Evolutionary conservation across 2,329 filamentous ascomycete genomes (phyloP).

Genomic region (Capronia epimyces): DNA sequence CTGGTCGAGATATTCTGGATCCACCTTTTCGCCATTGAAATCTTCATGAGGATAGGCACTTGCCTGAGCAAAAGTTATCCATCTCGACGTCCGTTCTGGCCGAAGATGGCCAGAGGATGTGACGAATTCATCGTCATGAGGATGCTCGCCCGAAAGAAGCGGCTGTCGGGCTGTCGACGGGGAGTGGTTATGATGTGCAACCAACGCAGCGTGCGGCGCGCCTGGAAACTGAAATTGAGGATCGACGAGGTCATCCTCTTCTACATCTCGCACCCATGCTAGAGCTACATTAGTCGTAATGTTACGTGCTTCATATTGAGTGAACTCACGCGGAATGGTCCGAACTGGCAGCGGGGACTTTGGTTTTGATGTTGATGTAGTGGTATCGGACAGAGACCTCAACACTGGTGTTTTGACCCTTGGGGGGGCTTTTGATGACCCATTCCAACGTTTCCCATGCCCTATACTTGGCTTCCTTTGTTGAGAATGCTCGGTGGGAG

Average conservation of each 20-base stretch:
- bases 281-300: not conserved
- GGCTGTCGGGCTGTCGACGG: slow-evolving; percentile 33
- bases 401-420: slow-evolving; percentile 1
- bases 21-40: slow-evolving; percentile 39
- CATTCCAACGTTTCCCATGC: slow-evolving; percentile 10
- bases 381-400: slow-evolving; percentile 1
- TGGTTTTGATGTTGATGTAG: slow-evolving; percentile 4
- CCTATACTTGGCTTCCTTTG: slow-evolving; percentile 6
- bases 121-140: slow-evolving; percentile 11
- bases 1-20: slow-evolving; percentile 43
- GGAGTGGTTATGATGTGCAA: slow-evolving; percentile 45
- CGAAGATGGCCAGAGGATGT: slow-evolving; percentile 16
- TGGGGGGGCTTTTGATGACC: slow-evolving; percentile 10
- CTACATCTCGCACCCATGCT: slow-evolving; percentile 42
- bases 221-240: slow-evolving; percentile 36
- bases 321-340: slow-evolving; percentile 21
- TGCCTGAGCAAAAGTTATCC: slow-evolving; percentile 42
- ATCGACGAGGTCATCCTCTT: slow-evolving; percentile 38
- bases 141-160: slow-evolving; percentile 13
- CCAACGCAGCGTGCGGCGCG: slow-evolving; percentile 36
- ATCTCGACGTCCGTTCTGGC: slow-evolving; percentile 40
- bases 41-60: slow-evolving; percentile 40
- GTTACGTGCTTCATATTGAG: not conserved
- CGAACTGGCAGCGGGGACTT: slow-evolving; percentile 18
- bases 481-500: slow-evolving; percentile 4